Evolutionary conservation across 306 rosid genomes (phyloP).

Genomic region (Casuarina glauca): DNA sequence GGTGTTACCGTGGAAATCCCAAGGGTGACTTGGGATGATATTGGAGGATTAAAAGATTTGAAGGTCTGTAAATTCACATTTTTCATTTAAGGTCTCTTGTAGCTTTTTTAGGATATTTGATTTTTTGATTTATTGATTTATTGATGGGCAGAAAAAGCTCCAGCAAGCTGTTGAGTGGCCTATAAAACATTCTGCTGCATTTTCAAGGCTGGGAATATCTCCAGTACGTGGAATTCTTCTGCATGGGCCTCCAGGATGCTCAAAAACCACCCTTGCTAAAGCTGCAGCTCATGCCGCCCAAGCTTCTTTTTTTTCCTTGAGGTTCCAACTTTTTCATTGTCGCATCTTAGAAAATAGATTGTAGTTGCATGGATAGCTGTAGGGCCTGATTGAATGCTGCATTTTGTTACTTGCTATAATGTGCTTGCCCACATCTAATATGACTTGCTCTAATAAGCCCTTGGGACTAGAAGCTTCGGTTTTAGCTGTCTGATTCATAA

Average conservation of each 20-base stretch:
- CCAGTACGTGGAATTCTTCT: constrained; percentile 91
- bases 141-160: constrained; percentile 68
- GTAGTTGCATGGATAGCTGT: neutral
- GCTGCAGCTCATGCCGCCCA: constrained; percentile 94
- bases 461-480: neutral
- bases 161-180: constrained; percentile 96
- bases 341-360: neutral
- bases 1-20: constrained; percentile 89
- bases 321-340: constrained; percentile 44
- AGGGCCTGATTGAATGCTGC: neutral
- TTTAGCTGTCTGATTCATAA: neutral
- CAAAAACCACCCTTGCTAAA: constrained; percentile 95
- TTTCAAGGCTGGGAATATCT: constrained; percentile 79
- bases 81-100: constrained; percentile 17
- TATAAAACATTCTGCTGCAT: constrained; percentile 63
- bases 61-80: constrained; percentile 59
- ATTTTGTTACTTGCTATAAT: neutral
- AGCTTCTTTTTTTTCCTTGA: constrained; percentile 88
- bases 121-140: constrained; percentile 14
- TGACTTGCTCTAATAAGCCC: neutral
- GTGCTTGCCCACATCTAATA: neutral
- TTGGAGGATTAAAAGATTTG: constrained; percentile 80
- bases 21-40: constrained; percentile 86
- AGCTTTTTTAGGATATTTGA: constrained; percentile 12
- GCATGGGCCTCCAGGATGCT: constrained; percentile 97